A percentile compares a stretch with the other conserved stretches of the same genome.
These are phyloP conservation scores for Mallotus nudiflorus DNA, from an alignment of 345 rosid species.

Conservation along the genomic window DNA sequence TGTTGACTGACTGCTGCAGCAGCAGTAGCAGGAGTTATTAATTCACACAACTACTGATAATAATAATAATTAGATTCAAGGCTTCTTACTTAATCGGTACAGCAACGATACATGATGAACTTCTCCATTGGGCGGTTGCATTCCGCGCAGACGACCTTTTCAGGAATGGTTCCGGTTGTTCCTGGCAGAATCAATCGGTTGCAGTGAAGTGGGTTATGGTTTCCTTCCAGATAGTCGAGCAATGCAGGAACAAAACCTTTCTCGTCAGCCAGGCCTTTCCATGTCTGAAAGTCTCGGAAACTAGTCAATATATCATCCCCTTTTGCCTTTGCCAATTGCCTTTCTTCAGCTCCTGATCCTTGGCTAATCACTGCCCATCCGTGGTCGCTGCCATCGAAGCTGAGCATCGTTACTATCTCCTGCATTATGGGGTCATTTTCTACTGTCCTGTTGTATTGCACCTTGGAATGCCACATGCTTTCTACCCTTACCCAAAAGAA, in stretches of 20 bases:
- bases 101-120: constrained; percentile 63
- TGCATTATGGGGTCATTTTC: constrained; percentile 51
- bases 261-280: constrained; percentile 17
- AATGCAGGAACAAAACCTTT: constrained; percentile 48
- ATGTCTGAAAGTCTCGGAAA: constrained; percentile 21
- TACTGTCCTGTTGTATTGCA: constrained; percentile 32
- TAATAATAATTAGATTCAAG: too few species aligned
- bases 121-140: constrained; percentile 58
- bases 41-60: too few species aligned
- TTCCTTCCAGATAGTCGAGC: constrained; percentile 26
- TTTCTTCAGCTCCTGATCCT: constrained; percentile 24
- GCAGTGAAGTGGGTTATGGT: constrained; percentile 48
- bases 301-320: constrained; percentile 26
- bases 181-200: constrained; percentile 53
- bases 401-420: constrained; percentile 53
- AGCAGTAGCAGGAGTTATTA: too few species aligned
- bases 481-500: constrained; percentile 62
- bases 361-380: constrained; percentile 57
- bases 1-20: too few species aligned
- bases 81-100: constrained; percentile 52
- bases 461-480: constrained; percentile 74
- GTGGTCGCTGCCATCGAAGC: constrained; percentile 55
- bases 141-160: constrained; percentile 55
- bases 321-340: constrained; percentile 41
- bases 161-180: constrained; percentile 41